Base-by-base conservation (phyloP, 495 filamentous ascomycete genomes). In the Neurospora pannonica region DNA sequence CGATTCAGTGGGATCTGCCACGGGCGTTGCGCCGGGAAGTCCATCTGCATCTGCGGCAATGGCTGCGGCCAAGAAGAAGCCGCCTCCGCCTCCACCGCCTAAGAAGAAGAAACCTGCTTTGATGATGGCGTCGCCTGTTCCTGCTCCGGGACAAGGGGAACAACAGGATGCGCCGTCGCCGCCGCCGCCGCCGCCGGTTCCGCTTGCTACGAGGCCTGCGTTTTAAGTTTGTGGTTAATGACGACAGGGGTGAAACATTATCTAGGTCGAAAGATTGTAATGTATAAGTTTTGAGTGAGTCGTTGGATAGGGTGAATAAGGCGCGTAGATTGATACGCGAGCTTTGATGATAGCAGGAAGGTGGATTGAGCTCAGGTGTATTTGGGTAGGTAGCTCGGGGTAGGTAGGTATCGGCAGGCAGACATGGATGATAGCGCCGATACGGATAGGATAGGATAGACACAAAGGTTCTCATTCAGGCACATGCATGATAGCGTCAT, bases 71-170 rank as follows among this genome's bases (percentile, higher is more conserved):
- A 88, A 85, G 77, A 92, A 90, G 82, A 92, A 90, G 76, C 87
- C 90, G 9, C 91, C 93, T 5, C 92, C 88, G 34, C 89, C 92
- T 3, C 91, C 91, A 4, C 91, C 90, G n/a, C 87, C 89, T 11
- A 81, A 80, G 71, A 83, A 80, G 71, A 83, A 81, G 75, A 80
- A 78, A 67, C 38, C 74, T 38, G 70, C 62, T 28, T 74, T 78
- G 42, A 17, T 17, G 34, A 40, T 5, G 39, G 31, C 34, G 34
- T 3, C 0, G 38, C 10, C 38, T 36, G 37, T 11, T 11, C 38
- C 38, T 38, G 38, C 38, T 38, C 38, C 38, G 38, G 38, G 38
- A 38, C 10, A 13, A 39, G 38, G 11, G 71, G 3, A 72, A 21
- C 2, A 31, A 37, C 28, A 77, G 46, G 19, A 73, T 71, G 39